Evolutionary conservation across 2,329 filamentous ascomycete genomes (phyloP).

Genomic region (Colletotrichum tabaci): DNA sequence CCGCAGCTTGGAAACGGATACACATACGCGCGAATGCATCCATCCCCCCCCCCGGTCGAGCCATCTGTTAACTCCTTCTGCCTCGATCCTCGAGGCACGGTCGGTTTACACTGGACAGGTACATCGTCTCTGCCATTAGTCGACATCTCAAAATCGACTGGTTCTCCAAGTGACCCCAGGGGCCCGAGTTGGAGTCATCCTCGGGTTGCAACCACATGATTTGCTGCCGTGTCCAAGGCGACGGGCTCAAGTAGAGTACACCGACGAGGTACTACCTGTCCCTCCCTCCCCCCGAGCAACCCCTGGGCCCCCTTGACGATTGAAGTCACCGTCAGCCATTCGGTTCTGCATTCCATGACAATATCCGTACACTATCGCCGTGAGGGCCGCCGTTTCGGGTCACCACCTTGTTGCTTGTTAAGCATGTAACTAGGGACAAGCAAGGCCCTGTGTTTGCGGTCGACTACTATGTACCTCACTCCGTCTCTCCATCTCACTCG

Average conservation of each 20-base stretch:
- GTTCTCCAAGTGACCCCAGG: conserved; percentile 26
- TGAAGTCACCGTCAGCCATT: conserved; percentile 12
- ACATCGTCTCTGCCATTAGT: background rate
- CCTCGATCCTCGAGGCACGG: too few relatives aligned
- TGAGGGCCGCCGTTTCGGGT: conserved; percentile 27
- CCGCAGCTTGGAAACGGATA: conserved; percentile 22
- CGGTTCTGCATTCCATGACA: conserved; percentile 28
- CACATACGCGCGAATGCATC: conserved; percentile 11
- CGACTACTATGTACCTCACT: background rate
- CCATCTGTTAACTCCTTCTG: background rate
- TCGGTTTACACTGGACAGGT: too few relatives aligned
- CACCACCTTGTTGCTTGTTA: conserved; percentile 13
- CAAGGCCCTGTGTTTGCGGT: conserved; percentile 17
- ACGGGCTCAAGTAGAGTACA: conserved; percentile 25
- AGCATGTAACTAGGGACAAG: background rate
- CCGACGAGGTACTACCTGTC: conserved; percentile 30
- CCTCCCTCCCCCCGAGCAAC: background rate
- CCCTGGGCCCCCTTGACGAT: background rate
- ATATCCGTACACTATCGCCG: conserved; percentile 16
- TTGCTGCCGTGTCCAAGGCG: conserved; percentile 23
- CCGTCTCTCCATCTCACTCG: too few relatives aligned
- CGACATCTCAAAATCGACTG: background rate
- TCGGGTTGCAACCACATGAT: conserved; percentile 37
- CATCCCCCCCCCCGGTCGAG: background rate
- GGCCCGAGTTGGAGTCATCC: conserved; percentile 32